phyloP scores from a whole-genome alignment of 164 flowering plant genomes.

The Litsea cubeba region DNA sequence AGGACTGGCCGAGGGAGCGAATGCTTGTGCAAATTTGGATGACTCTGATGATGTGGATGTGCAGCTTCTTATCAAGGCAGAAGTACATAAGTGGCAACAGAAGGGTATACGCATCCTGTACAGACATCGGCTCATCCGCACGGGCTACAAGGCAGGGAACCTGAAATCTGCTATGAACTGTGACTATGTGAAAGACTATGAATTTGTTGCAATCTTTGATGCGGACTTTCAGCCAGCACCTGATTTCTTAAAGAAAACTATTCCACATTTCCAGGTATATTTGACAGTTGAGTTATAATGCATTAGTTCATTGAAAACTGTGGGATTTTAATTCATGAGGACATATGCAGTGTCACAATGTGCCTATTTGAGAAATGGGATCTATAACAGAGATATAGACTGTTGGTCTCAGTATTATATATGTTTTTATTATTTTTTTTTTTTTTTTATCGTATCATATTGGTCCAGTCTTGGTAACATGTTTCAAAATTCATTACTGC shows the following conservation, averaged over 20 bases:
- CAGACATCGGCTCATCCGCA: conserved; percentile 83
- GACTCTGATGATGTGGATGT: conserved; percentile 83
- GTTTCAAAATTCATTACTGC: no score
- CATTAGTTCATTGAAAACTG: no score
- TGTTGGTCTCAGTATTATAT: no score
- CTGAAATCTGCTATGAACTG: conserved; percentile 95
- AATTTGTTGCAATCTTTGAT: conserved; percentile 96
- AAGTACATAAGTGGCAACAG: conserved; percentile 91
- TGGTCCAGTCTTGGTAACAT: no score
- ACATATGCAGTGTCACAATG: no score
- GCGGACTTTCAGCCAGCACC: conserved; percentile 96
- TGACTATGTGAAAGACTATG: conserved; percentile 90
- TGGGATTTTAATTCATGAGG: no score
- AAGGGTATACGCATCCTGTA: conserved; percentile 79
- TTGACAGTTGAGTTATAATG: background rate
- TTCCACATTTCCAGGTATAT: conserved; percentile 89
- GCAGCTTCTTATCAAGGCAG: conserved; percentile 77
- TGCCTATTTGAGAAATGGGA: no score
- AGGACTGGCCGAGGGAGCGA: conserved; percentile 93
- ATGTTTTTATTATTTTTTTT: no score
- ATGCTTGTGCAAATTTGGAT: conserved; percentile 87
- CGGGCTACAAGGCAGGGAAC: conserved; percentile 98
- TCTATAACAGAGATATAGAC: no score
- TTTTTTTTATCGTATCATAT: no score
- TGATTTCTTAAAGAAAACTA: conserved; percentile 88